Conservation (phyloP, 768 basidiomycete species). For the Collybia sordida region DNA sequence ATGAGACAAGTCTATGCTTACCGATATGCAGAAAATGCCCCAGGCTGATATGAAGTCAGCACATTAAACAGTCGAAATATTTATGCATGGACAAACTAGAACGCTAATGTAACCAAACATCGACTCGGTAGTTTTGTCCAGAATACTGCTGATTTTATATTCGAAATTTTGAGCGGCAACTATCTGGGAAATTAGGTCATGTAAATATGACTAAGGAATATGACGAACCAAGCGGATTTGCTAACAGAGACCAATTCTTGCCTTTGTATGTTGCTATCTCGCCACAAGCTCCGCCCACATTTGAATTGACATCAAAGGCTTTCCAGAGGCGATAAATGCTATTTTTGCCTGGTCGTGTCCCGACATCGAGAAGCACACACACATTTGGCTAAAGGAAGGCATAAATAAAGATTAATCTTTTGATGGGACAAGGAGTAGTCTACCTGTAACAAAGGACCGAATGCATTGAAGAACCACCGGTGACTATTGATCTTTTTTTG, state of each 20-base stretch:
- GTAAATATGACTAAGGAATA: neutral
- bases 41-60: slow-evolving; percentile 51
- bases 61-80: neutral
- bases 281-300: slow-evolving; percentile 95
- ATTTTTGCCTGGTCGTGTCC: slow-evolving; percentile 85
- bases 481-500: slow-evolving; percentile 98
- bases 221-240: slow-evolving; percentile 80
- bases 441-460: slow-evolving; percentile 79
- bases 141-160: slow-evolving; percentile 88
- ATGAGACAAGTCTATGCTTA: slow-evolving; percentile 17
- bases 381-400: slow-evolving; percentile 70
- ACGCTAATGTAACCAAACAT: slow-evolving; percentile 98
- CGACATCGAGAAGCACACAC: slow-evolving; percentile 91
- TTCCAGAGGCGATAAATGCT: slow-evolving; percentile 97
- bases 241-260: slow-evolving; percentile 73
- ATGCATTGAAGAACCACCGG: slow-evolving; percentile 97
- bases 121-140: slow-evolving; percentile 87
- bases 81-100: slow-evolving; percentile 42
- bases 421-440: slow-evolving; percentile 9
- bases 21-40: slow-evolving; percentile 91
- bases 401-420: too few species aligned
- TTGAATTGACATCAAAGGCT: slow-evolving; percentile 87
- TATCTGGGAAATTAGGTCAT: slow-evolving; percentile 20
- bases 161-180: slow-evolving; percentile 96
- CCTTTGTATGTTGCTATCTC: slow-evolving; percentile 95